Percentiles rank a stretch among this genome's conserved stretches.
phyloP scores from a whole-genome alignment of 164 flowering plant genomes.

The Nymphaea thermarum region DNA sequence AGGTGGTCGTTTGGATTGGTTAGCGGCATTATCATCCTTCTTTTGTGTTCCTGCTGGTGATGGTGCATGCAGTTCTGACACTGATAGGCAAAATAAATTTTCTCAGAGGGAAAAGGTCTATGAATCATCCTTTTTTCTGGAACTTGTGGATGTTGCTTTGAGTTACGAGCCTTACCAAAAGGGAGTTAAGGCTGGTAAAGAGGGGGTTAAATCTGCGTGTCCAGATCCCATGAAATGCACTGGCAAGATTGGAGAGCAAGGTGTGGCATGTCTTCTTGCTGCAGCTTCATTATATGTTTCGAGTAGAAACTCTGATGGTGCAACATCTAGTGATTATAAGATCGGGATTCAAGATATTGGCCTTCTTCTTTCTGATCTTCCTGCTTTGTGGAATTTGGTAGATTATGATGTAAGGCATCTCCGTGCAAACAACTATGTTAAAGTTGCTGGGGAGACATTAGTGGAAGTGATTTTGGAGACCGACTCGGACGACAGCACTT shows the following conservation, averaged over 20 bases:
- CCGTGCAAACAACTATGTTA: constrained; percentile 56
- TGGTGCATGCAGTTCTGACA: constrained; percentile 17
- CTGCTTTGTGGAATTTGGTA: constrained; percentile 19
- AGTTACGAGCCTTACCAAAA: constrained; percentile 71
- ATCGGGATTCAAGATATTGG: constrained; percentile 79
- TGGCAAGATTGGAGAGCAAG: constrained; percentile 22
- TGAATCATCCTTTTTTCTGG: constrained; percentile 50
- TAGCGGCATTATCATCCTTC: constrained; percentile 40
- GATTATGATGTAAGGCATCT: constrained; percentile 47
- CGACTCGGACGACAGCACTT: constrained; percentile 39
- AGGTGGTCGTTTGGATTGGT: constrained; percentile 94
- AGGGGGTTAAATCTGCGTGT: constrained; percentile 14
- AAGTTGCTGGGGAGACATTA: constrained; percentile 81
- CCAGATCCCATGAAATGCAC: constrained; percentile 8
- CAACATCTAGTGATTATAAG: constrained; percentile 30
- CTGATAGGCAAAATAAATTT: constrained; percentile 12
- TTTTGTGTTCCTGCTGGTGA: constrained; percentile 40
- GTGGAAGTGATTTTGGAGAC: constrained; percentile 57
- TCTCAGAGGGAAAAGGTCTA: constrained; percentile 12
- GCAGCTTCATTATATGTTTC: constrained; percentile 62
- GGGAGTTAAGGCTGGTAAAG: constrained; percentile 7
- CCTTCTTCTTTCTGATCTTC: constrained; percentile 47
- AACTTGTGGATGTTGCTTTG: constrained; percentile 68
- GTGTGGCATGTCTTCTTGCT: constrained; percentile 66
- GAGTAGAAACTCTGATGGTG: constrained; percentile 19